Base-by-base conservation (phyloP, 352 stramenopile genomes). In the Globisporangium recalcitrans region DNA sequence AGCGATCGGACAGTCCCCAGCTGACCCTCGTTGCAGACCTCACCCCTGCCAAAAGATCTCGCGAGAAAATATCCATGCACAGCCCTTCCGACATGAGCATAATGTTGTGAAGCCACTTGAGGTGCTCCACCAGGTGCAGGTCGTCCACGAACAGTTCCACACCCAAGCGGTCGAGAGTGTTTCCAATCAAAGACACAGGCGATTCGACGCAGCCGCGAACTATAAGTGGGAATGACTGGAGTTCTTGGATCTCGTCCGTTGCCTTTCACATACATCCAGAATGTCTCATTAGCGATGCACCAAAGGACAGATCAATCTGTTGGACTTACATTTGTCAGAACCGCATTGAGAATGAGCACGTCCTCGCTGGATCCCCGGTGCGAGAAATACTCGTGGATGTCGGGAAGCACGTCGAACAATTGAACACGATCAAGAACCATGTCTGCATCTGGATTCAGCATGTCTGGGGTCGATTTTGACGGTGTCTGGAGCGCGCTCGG, bases 11-110 rank as follows among this genome's bases (percentile, higher is more conserved):
- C 13, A 83, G 19, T 16, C 71, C 78, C 69, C 78, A 83, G 26
- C 78, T 73, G 3, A 78, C 65, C 9, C 80, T 77, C 57, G 67
- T 70, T 24, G 64, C n/a, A 3, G 77, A 82, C n/a, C 63, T 65
- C 29, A 89, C 59, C 29, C 75, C 70, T 13, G 46, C 47, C 29
- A 86, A 62, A 0, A 93, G 68, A 55, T 93, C 81, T 1, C 77
- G 80, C 22, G 72, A 70, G 27, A 93, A 88, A 27, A 89, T 87
- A 49, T 84, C 71, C 70, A 89, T 87, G 40, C 79, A 90, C 8
- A 90, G 65, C 2, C 81, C 81, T 69, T 90, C 81, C 21, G 73
- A 77, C 81, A 91, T 91, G 19, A 91, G 70, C 74, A 85, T 75
- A 21, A 93, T 65, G 19, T 74, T 84, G 19, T 77, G 76, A 19